A percentile compares a stretch with the other conserved stretches of the same genome.
Evolutionary conservation across 148 eudicot species (phyloP).

Genomic region (Rheum nobile): DNA sequence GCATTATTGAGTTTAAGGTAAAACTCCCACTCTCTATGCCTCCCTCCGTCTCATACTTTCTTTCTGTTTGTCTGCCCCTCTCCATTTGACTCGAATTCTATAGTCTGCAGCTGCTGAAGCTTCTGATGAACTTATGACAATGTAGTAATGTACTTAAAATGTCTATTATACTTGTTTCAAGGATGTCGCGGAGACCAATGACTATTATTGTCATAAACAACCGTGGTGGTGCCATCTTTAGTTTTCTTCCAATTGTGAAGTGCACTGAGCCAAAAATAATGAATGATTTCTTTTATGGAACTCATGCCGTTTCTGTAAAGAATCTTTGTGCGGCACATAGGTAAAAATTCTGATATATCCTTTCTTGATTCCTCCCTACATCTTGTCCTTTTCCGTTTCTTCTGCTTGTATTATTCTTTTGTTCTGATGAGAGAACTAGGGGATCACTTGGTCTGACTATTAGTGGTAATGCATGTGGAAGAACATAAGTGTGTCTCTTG

Average conservation of each 20-base stretch:
- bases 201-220: conserved; percentile 77
- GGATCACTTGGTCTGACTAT: not conserved
- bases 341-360: conserved; percentile 27
- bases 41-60: not conserved
- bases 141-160: not conserved
- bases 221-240: conserved; percentile 93
- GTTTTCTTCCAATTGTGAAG: conserved; percentile 80
- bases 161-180: conserved; percentile 18
- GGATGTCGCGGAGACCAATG: conserved; percentile 75
- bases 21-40: not conserved
- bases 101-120: not conserved
- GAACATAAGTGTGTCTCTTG: not conserved
- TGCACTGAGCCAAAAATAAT: conserved; percentile 43
- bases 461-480: not conserved
- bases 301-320: conserved; percentile 56
- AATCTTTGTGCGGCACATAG: conserved; percentile 80
- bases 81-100: not conserved
- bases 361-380: not conserved
- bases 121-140: not conserved
- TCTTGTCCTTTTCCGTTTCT: not conserved
- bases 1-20: conserved; percentile 65
- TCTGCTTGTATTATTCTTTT: not conserved
- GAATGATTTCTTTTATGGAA: conserved; percentile 72
- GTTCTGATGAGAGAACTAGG: not conserved
- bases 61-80: not conserved